A percentile compares a stretch with the other conserved stretches of the same genome.
Evolutionary conservation across 139 green algal genomes (phyloP).

Genomic region (Chlorella sp.): DNA sequence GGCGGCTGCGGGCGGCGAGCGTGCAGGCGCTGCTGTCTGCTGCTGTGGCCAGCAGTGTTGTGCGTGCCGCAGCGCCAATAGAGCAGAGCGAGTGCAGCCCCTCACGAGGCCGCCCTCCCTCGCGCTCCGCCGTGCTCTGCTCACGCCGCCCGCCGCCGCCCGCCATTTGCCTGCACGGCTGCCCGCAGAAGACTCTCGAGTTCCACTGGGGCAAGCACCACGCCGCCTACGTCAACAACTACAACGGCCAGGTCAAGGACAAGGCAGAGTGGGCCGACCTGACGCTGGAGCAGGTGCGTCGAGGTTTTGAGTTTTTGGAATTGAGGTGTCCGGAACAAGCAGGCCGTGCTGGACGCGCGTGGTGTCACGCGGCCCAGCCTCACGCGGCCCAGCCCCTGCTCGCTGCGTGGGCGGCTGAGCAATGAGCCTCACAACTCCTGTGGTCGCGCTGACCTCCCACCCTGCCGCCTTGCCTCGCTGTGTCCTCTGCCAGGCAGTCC

Average conservation of each 20-base stretch:
- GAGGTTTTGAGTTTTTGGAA: too few relatives aligned
- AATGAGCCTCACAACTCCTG: too few relatives aligned
- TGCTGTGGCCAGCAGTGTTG: too few relatives aligned
- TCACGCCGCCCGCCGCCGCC: neutral
- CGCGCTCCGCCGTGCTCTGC: neutral
- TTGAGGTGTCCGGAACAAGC: too few relatives aligned
- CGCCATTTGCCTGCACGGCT: neutral
- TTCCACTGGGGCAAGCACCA: conserved; percentile 97
- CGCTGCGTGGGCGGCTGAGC: too few relatives aligned
- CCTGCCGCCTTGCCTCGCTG: neutral
- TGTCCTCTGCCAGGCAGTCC: conserved; percentile 62
- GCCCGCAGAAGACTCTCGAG: conserved; percentile 66
- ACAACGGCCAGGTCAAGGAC: conserved; percentile 94
- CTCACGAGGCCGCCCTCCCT: neutral
- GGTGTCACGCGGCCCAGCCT: too few relatives aligned
- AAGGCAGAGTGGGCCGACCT: conserved; percentile 78
- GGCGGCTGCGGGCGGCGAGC: too few relatives aligned
- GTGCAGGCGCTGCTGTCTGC: neutral
- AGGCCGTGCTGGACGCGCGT: too few relatives aligned
- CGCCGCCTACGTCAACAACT: conserved; percentile 85
- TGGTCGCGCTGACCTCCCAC: too few relatives aligned
- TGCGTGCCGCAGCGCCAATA: too few relatives aligned
- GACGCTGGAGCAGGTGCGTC: conserved; percentile 80
- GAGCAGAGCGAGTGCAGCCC: too few relatives aligned
- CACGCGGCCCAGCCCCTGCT: too few relatives aligned